Evolutionary conservation across 257 asterid species (phyloP), one percentile per base, ranked within the genome.

Genomic region (Linderniella brevidens): DNA sequence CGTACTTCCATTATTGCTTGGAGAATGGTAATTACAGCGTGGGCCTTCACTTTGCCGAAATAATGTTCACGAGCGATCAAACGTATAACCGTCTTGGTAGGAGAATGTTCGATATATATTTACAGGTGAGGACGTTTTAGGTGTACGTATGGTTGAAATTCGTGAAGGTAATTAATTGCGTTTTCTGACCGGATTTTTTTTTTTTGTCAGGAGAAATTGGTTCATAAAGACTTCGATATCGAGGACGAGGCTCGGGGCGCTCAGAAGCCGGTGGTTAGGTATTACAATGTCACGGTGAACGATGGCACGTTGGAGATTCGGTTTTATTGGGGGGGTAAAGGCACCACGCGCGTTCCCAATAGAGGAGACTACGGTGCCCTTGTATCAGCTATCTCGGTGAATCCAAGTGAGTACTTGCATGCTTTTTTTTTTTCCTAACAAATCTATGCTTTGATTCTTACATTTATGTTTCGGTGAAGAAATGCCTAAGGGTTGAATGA

Each of bases 321-420:
- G 65, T 68, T 82, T 37, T 80, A 82, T 62, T 87, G 95, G 95
- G 88, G 92, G 1, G 94, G 97, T 58, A 75, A 41, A 55, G 97
- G 97, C 54, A 87, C 97, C 12, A 80, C 93, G 0, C 93, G 95
- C 61, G 77, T 87, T 38, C 97, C 97, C 18, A 44, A 32, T 5
- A 75, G 97, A 67, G 95, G 95, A 63, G 69, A 62, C 55, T 87
- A 83, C 55, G 97, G 97, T 48, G 92, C 97, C 59, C 65, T 80
- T 19, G 68, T 87, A 67, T 84, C 95, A 56, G 95, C 95, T 41
- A 80, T 87, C 70, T 75, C 95, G 17, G 90, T 87, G 1, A 78
- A 64, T 58, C 86, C 93, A 19, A 80, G 97, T 87, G 78, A 13
- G 97, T 46, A 19, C 12, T 35, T 17, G 9, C 41, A 15, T 8